These are phyloP conservation scores for Salvia hispanica DNA, from an alignment of 257 asterid genomes.

Conservation along the genomic window DNA sequence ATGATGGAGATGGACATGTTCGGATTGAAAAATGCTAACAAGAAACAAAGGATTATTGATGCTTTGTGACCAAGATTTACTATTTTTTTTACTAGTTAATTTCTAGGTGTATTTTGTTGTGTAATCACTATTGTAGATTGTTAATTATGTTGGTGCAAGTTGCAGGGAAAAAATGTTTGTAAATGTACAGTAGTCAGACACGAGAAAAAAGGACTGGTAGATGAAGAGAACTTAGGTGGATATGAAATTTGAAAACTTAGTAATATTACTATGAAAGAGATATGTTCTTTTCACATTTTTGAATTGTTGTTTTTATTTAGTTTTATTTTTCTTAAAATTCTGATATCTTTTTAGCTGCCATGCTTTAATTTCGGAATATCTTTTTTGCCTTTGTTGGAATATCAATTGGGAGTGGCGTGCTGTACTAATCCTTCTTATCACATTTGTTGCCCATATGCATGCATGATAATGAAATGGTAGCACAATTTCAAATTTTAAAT, in stretches of 20 bases:
- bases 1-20: constrained; percentile 52
- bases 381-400: constrained; percentile 23
- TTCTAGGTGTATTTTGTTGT: constrained; percentile 15
- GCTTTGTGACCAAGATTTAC: constrained; percentile 54
- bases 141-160: constrained; percentile 36
- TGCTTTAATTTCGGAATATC: constrained; percentile 30
- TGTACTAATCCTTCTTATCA: constrained; percentile 21
- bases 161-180: constrained; percentile 29
- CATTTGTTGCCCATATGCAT: constrained; percentile 28
- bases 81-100: not conserved
- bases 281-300: constrained; percentile 31
- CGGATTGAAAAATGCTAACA: constrained; percentile 47
- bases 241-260: not conserved
- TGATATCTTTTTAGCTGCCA: constrained; percentile 31
- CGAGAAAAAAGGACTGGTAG: constrained; percentile 14
- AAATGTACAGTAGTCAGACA: constrained; percentile 37
- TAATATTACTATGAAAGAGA: not conserved
- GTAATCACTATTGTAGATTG: constrained; percentile 29
- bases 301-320: not conserved
- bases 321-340: not conserved
- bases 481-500: not conserved
- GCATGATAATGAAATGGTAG: constrained; percentile 27
- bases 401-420: constrained; percentile 23
- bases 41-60: constrained; percentile 68
- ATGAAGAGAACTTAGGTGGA: constrained; percentile 26